Evolutionary conservation across 1,284 basidiomycete species (phyloP), one percentile per base, ranked within the genome.

Genomic region (Apiotrichum akiyoshidainum): DNA sequence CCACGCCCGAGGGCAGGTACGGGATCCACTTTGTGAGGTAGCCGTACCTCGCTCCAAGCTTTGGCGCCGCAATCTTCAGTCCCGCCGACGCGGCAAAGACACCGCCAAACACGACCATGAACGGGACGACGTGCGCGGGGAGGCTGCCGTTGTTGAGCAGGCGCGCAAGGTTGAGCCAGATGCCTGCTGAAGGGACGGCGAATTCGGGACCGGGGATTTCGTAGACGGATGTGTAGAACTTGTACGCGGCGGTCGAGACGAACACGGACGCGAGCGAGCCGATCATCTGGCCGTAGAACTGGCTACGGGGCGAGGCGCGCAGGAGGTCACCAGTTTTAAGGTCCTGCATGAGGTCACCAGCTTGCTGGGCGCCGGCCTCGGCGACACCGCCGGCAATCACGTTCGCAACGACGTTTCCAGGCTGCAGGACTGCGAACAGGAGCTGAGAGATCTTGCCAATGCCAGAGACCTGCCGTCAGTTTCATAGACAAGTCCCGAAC

Each of bases 261-360:
- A 96, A 73, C 37, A 98, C 92, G 21, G 90, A 92, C 7, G 93
- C 82, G 0, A 86, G 83, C 12, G 89, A 92, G 33, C 92, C 92
- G 59, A 95, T 87, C 58, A 96, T 80, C 75, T 96, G 91, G 12
- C 88, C 88, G 68, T 86, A 92, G 73, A 93, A 93, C 68, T 92
- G 90, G 3, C 88, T 88, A 69, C 90, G 82, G 26, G 90, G 90
- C 11, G 90, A 92, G 7, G 90, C 92, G 61, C 85, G 85, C 53
- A 94, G 83, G 21, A 97, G 82, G 72, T 93, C 88, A 0, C 95
- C 95, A 1, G 94, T 97, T 80, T 98, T 98, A 65, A 97, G 82
- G 76, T 98, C 95, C 80, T 98, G 94, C 93, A 98, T 97, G 19
- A 98, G 84, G 75, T 98, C 94, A 17, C 94, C 95, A 10, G 94